A percentile compares a stretch with the other conserved stretches of the same genome.
Conservation (phyloP, 1,284 basidiomycete species). For the Coniophora puteana region DNA sequence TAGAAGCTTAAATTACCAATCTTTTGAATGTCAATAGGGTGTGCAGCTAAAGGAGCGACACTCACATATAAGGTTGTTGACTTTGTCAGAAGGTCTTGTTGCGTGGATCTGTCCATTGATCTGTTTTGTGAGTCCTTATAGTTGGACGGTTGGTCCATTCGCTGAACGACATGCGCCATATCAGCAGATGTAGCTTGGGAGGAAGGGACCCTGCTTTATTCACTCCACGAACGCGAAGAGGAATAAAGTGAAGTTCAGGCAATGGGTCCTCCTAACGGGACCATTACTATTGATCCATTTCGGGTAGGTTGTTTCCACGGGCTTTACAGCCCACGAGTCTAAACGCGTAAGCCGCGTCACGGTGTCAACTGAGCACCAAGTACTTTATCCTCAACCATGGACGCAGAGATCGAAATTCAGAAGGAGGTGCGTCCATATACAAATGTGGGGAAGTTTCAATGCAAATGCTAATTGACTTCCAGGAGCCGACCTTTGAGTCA, state of each 20-base stretch:
- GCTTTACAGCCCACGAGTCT: too few relatives aligned
- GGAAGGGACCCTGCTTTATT: too few relatives aligned
- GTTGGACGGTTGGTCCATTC: constrained; percentile 90
- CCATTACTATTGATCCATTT: constrained; percentile 30
- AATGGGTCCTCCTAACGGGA: constrained; percentile 3
- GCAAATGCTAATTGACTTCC: constrained; percentile 1
- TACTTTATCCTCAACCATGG: constrained; percentile 47
- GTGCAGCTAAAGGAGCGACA: constrained; percentile 10
- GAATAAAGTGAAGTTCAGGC: not conserved
- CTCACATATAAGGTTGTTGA: constrained; percentile 78
- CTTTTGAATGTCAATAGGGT: constrained; percentile 33
- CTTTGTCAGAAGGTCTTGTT: constrained; percentile 66
- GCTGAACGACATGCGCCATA: constrained; percentile 86
- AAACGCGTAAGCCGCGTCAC: constrained; percentile 55
- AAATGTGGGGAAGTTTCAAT: constrained; percentile 6
- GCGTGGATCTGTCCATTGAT: constrained; percentile 65
- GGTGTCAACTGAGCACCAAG: too few relatives aligned
- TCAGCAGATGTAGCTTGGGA: constrained; percentile 15
- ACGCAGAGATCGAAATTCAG: constrained; percentile 81
- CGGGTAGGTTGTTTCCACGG: constrained; percentile 25
- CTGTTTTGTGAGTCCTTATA: constrained; percentile 90
- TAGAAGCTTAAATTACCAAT: constrained; percentile 97
- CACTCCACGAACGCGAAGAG: too few relatives aligned
- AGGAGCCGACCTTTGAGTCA: constrained; percentile 91
- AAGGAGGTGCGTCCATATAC: constrained; percentile 59